Conservation (phyloP, 371 early-diverging fungal genomes). For the Mortierella polycephala region DNA sequence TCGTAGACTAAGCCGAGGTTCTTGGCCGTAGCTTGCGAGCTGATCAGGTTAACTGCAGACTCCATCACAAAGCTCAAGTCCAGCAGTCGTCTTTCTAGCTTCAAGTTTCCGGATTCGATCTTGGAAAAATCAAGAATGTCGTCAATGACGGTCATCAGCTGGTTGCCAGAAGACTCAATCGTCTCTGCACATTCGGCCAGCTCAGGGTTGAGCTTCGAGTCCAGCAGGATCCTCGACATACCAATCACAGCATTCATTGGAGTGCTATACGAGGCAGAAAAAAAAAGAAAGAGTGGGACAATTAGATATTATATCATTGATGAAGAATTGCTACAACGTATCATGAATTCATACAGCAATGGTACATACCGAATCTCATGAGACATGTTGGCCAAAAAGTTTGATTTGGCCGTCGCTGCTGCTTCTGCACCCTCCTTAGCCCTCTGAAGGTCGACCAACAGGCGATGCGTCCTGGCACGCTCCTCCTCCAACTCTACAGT, state of each 20-base stretch:
- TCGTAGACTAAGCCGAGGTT: conserved; percentile 43
- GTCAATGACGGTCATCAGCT: conserved; percentile 62
- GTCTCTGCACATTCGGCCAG: conserved; percentile 60
- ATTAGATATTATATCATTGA: not conserved
- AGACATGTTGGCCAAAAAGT: conserved; percentile 62
- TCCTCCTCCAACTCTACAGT: conserved; percentile 64
- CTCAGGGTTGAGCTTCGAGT: conserved; percentile 56
- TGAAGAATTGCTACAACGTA: not conserved
- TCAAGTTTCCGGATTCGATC: conserved; percentile 66
- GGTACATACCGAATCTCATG: conserved; percentile 52
- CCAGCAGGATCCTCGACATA: conserved; percentile 59
- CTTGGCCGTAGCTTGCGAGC: conserved; percentile 48
- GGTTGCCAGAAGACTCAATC: conserved; percentile 59
- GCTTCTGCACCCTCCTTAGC: conserved; percentile 66
- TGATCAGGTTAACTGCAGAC: conserved; percentile 56
- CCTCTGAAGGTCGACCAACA: conserved; percentile 55
- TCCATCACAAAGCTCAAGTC: conserved; percentile 63
- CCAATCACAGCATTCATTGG: conserved; percentile 63
- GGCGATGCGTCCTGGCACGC: conserved; percentile 55
- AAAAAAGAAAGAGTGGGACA: not conserved
- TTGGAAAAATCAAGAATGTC: conserved; percentile 69
- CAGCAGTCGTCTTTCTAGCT: conserved; percentile 54
- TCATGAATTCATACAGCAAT: not conserved
- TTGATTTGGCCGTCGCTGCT: conserved; percentile 64
- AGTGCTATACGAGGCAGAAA: conserved; percentile 33